A percentile compares a stretch with the other conserved stretches of the same genome.
These are phyloP conservation scores for Fusarium xyrophilum DNA, from an alignment of 2,329 filamentous ascomycete genomes.

Conservation along the genomic window DNA sequence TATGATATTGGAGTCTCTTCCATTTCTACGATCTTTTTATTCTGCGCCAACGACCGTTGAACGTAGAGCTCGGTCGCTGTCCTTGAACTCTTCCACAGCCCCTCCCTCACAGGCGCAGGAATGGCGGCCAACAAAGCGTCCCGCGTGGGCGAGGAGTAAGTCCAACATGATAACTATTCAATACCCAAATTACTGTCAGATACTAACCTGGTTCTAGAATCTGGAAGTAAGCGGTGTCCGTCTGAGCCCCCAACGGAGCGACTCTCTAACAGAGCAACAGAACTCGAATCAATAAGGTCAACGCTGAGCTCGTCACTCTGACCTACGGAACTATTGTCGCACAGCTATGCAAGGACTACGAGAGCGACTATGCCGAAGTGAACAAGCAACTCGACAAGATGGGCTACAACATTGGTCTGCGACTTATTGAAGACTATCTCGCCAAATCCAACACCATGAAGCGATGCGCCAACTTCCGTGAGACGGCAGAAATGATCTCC, in stretches of 20 bases:
- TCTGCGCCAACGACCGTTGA: neutral
- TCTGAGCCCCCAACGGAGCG: neutral
- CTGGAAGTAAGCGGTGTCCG: constrained; percentile 77
- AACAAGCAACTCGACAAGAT: constrained; percentile 99
- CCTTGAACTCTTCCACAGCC: neutral
- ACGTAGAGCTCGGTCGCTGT: neutral
- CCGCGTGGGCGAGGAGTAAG: constrained; percentile 68
- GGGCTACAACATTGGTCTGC: constrained; percentile 97
- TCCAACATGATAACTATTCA: constrained; percentile 25
- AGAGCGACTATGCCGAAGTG: constrained; percentile 91
- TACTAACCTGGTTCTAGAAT: constrained; percentile 65
- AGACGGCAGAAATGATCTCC: constrained; percentile 96
- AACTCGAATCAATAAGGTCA: constrained; percentile 95
- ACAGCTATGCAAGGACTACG: constrained; percentile 95
- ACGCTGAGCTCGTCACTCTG: constrained; percentile 94
- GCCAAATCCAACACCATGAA: constrained; percentile 92
- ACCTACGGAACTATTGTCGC: constrained; percentile 98
- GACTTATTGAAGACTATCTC: constrained; percentile 95
- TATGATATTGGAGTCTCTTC: neutral
- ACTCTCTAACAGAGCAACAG: constrained; percentile 55
- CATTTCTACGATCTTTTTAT: neutral
- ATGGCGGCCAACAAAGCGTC: constrained; percentile 69
- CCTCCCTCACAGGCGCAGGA: constrained; percentile 27
- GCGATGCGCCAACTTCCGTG: constrained; percentile 88
- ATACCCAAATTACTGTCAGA: neutral